Evolutionary conservation across 129 eudicot species (phyloP), one percentile per base, ranked within the genome.

Genomic region (Flaveria ramosissima): DNA sequence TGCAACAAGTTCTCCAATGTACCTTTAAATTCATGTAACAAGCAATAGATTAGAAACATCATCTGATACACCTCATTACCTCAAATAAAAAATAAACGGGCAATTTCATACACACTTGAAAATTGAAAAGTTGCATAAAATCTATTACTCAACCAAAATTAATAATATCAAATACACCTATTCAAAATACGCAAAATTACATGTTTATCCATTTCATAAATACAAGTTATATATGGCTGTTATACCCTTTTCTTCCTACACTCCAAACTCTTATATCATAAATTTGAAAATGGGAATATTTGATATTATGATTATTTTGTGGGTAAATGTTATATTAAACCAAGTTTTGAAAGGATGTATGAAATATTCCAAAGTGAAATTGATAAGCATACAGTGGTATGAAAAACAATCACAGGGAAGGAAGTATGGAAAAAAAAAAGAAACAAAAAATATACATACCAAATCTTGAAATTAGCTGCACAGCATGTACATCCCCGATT

Each of bases 401-500:
- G 65, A 21, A 66, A 48, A 51, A 46, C 7, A 11, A 36, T 32
- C 16, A 76, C 15, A 20, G 11, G 20, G 23, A 30, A 63, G 27
- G 39, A 43, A 55, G 43, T 42, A 53, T 56, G 47, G 68, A n/a
- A 15, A 77, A 68, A 15, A 4, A n/a, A n/a, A n/a, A n/a, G n/a
- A n/a, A 57, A 43, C 57, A 69, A 39, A 24, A 78, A 45, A 26
- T 21, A 8, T 32, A 66, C 76, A 16, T 86, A 90, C 98, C 97
- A 71, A 90, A 93, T 83, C 85, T 88, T 56, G 92, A 80, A 55
- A 93, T 93, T 64, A 93, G 78, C 79, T 86, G 91, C 77, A 93
- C 83, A 2, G 92, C 98, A 84, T 88, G 89, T 48, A 93, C 98
- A 85, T 87, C 82, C 69, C 98, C 98, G 9, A 93, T 90, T 75